phyloP scores from a whole-genome alignment of 495 filamentous ascomycete genomes.

The Neurospora sp. region DNA sequence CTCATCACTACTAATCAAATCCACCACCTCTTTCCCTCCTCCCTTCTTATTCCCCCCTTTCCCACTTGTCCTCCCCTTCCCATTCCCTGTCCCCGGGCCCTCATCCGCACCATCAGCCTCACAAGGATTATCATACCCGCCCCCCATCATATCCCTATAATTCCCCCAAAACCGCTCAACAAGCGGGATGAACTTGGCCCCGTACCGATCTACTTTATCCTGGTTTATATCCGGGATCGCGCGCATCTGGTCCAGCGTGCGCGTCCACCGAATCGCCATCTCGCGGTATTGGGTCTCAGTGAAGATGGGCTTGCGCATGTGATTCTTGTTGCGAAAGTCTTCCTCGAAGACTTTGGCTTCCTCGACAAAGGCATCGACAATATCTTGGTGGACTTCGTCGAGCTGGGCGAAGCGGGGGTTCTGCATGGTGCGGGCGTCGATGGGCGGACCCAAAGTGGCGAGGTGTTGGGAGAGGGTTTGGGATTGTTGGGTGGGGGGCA shows the following conservation, averaged over 20 bases:
- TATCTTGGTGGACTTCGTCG: conserved; percentile 34
- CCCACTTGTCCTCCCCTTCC: not conserved
- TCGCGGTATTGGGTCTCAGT: conserved; percentile 67
- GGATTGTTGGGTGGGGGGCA: not conserved
- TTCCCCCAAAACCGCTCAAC: conserved; percentile 44
- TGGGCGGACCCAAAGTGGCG: not conserved
- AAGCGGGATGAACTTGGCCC: conserved; percentile 54
- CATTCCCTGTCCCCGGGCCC: not conserved
- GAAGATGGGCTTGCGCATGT: conserved; percentile 59
- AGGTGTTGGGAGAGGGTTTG: not conserved
- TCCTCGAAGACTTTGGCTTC: conserved; percentile 59
- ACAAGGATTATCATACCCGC: not conserved
- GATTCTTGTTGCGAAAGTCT: conserved; percentile 53
- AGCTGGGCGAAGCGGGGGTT: conserved; percentile 34
- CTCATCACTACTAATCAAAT: not conserved
- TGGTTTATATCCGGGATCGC: conserved; percentile 58
- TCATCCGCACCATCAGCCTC: not conserved
- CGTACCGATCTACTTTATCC: conserved; percentile 62
- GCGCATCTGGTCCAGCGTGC: conserved; percentile 48
- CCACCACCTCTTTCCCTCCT: not conserved
- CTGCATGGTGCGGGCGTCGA: not conserved
- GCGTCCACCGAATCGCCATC: conserved; percentile 71
- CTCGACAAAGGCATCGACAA: conserved; percentile 56
- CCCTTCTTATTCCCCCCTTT: not conserved
- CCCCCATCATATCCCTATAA: conserved; percentile 50